Conservation (phyloP, 345 rosid species). For the Camelina hispida region DNA sequence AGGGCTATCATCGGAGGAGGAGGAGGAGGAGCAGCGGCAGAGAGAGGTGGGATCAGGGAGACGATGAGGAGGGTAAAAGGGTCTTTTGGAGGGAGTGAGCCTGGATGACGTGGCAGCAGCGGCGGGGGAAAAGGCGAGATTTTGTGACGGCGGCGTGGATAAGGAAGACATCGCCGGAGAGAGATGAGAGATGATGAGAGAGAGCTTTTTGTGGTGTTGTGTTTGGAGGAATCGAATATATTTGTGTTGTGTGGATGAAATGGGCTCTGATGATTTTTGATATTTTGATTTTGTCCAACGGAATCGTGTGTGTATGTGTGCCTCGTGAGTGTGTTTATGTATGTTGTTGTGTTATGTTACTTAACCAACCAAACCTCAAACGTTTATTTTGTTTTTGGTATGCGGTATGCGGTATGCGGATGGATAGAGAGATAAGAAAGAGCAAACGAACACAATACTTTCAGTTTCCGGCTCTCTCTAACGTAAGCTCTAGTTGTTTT, state of each 20-base stretch:
- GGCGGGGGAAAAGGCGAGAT: constrained; percentile 49
- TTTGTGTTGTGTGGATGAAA: constrained; percentile 32
- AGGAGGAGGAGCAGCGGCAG: constrained; percentile 56
- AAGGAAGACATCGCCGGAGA: constrained; percentile 61
- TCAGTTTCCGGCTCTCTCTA: too few relatives aligned
- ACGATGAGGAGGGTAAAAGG: constrained; percentile 49
- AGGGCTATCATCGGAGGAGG: constrained; percentile 36
- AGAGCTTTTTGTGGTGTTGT: neutral
- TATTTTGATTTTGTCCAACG: neutral
- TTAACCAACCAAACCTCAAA: constrained; percentile 8
- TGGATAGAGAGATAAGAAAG: too few relatives aligned
- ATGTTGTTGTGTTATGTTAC: constrained; percentile 3
- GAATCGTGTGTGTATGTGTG: neutral
- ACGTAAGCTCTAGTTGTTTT: too few relatives aligned
- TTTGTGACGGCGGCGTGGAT: constrained; percentile 56
- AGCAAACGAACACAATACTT: too few relatives aligned
- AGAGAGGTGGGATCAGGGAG: constrained; percentile 46
- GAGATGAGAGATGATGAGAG: neutral
- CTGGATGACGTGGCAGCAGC: constrained; percentile 42
- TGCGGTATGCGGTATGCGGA: too few relatives aligned
- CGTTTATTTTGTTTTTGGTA: neutral
- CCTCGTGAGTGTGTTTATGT: neutral
- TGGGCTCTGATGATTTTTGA: neutral
- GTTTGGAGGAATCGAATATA: neutral
- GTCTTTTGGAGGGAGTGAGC: constrained; percentile 44